Conservation (phyloP, 305 asterid genomes). For the Striga hermonthica region DNA sequence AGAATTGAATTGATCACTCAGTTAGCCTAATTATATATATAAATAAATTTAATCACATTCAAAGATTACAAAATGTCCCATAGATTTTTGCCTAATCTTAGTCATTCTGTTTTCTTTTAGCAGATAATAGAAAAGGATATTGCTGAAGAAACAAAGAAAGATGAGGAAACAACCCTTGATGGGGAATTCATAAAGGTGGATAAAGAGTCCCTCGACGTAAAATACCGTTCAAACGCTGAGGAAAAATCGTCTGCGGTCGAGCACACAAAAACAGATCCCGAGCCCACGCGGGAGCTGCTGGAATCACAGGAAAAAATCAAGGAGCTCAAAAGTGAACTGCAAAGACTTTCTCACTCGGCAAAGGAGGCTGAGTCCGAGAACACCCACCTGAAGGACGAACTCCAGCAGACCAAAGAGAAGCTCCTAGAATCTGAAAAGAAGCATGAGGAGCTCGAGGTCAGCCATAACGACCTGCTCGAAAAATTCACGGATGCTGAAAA, state of each 20-base stretch:
- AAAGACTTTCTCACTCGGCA: conserved; percentile 42
- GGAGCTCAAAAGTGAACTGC: conserved; percentile 66
- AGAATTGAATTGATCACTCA: conserved; percentile 10
- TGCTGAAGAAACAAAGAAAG: conserved; percentile 41
- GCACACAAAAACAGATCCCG: conserved; percentile 30
- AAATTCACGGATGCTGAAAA: conserved; percentile 54
- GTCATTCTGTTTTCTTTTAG: not conserved
- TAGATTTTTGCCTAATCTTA: no score
- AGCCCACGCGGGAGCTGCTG: conserved; percentile 51
- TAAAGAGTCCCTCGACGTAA: conserved; percentile 49
- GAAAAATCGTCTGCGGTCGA: conserved; percentile 32
- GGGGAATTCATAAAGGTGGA: conserved; percentile 88
- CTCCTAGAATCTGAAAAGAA: conserved; percentile 44
- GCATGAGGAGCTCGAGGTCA: conserved; percentile 48
- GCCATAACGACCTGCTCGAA: conserved; percentile 49
- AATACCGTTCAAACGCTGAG: conserved; percentile 35
- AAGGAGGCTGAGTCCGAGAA: conserved; percentile 68
- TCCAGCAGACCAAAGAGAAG: conserved; percentile 48
- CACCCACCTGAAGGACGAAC: conserved; percentile 49
- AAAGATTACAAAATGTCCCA: no score
- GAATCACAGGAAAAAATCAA: conserved; percentile 69
- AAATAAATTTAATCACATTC: no score
- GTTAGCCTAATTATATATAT: no score
- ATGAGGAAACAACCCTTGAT: conserved; percentile 53
- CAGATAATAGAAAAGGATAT: conserved; percentile 38